These are phyloP conservation scores for Gentiana dahurica DNA, from an alignment of 257 asterid genomes.

Conservation along the genomic window DNA sequence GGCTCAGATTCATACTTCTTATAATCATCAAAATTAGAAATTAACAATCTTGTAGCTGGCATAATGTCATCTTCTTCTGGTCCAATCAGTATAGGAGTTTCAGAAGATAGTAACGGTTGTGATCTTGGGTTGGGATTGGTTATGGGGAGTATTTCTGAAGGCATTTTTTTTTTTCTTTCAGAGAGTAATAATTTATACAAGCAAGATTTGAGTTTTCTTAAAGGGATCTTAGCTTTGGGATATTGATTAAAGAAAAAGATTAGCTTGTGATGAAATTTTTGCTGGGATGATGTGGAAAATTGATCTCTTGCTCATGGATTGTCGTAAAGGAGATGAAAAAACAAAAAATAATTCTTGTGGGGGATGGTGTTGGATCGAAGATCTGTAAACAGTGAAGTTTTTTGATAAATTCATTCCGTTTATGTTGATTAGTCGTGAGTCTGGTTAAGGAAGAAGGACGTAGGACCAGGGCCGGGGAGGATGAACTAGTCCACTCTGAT, in stretches of 20 bases:
- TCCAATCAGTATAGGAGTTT: constrained; percentile 33
- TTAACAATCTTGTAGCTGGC: constrained; percentile 28
- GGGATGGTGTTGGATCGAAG: too few species aligned
- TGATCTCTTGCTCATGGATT: neutral
- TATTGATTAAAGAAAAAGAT: constrained; percentile 1
- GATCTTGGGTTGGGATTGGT: constrained; percentile 25
- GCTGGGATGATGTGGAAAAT: constrained; percentile 8
- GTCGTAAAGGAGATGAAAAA: too few species aligned
- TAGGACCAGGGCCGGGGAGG: too few species aligned
- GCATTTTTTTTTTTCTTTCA: constrained; percentile 18
- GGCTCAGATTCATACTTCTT: constrained; percentile 43
- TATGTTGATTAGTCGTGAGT: too few species aligned
- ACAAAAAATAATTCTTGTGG: too few species aligned
- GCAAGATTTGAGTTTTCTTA: neutral
- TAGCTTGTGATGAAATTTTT: neutral
- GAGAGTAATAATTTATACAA: too few species aligned
- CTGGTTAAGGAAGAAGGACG: too few species aligned
- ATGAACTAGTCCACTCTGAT: too few species aligned
- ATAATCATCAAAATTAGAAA: constrained; percentile 34
- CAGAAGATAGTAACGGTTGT: constrained; percentile 25
- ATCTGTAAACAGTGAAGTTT: too few species aligned
- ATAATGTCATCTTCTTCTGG: constrained; percentile 44
- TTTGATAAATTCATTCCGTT: too few species aligned
- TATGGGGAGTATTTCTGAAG: constrained; percentile 38
- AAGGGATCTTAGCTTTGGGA: neutral